Conservation (phyloP, 495 filamentous ascomycete species). For the Penicillium soppii region DNA sequence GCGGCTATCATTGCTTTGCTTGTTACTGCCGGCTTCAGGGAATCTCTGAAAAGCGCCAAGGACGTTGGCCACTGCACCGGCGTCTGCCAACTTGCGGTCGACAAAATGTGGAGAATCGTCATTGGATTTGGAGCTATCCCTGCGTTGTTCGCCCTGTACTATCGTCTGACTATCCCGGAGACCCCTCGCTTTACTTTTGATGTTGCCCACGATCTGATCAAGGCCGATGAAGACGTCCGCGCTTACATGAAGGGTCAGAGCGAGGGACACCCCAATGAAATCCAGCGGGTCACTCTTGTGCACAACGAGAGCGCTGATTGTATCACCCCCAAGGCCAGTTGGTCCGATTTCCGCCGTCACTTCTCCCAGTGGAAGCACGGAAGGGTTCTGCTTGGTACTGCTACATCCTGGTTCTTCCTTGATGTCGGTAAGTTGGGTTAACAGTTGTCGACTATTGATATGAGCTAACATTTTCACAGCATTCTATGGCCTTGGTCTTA, state of each 20-base stretch:
- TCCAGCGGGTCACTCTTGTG: slow-evolving; percentile 52
- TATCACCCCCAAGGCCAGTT: slow-evolving; percentile 61
- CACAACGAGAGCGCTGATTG: slow-evolving; percentile 42
- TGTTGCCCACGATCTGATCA: slow-evolving; percentile 67
- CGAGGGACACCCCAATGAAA: slow-evolving; percentile 62
- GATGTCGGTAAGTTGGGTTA: slow-evolving; percentile 47
- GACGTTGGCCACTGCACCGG: slow-evolving; percentile 55
- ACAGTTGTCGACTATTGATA: background rate
- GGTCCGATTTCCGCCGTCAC: slow-evolving; percentile 61
- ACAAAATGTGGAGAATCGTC: slow-evolving; percentile 82
- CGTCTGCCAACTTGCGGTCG: slow-evolving; percentile 66
- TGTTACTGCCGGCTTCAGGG: slow-evolving; percentile 69
- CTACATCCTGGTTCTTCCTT: slow-evolving; percentile 77
- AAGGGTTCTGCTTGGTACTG: slow-evolving; percentile 71
- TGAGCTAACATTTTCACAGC: slow-evolving; percentile 41
- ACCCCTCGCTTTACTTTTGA: slow-evolving; percentile 84
- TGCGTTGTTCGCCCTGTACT: slow-evolving; percentile 74
- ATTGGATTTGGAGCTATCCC: slow-evolving; percentile 82
- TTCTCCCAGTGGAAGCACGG: slow-evolving; percentile 67
- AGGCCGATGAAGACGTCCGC: slow-evolving; percentile 64
- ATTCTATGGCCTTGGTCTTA: slow-evolving; percentile 78
- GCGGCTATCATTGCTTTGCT: slow-evolving; percentile 72
- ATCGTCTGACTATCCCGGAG: slow-evolving; percentile 86
- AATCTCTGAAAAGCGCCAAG: slow-evolving; percentile 55
- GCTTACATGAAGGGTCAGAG: slow-evolving; percentile 58